Base-by-base conservation (phyloP, 345 rosid genomes). In the Brassica incana region DNA sequence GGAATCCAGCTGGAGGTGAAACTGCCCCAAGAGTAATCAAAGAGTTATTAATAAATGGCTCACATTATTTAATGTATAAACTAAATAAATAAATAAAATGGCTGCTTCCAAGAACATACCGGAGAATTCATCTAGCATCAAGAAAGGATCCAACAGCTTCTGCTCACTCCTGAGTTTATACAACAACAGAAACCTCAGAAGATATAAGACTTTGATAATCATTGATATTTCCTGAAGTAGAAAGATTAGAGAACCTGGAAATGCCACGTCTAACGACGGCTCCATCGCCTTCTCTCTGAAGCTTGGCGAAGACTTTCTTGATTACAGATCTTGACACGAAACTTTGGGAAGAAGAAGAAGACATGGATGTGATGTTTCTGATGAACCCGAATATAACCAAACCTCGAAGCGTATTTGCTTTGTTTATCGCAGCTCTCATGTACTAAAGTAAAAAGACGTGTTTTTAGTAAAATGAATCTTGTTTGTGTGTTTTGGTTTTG, bases 1-100 rank as follows among this genome's bases (percentile, higher is more conserved):
- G 99, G 73, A 95, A 95, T 75, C 99, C 99, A 88, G 93, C 97
- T 12, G 99, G 99, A 75, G 95, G 89, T 43, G 93, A 69, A 78
- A 91, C 99, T 95, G 91, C 84, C 88, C 76, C 70, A 64, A 75
- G 38, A 7, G 69, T 27, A 50, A 29, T 14, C 6, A 72, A 6
- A 75, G 2, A 11, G 65, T 52, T 8, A 61, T 43, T 27, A 65
- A 27, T 10, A 63, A 48, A 50, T 65, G 63, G 0, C 8, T 58
- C 7, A 0, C 36, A 6, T 45, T 20, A 43, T 62, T 56, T 65
- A 68, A 76, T 58, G 8, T 16, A 63, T 63, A 14, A 23, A 60
- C 30, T 7, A 58, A 15, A 48, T 45, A 65, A 14, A 15, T 0
- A 67, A 43, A 3, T 32, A 32, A 43, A 58, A 43, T 2, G 10